Conservation (phyloP, 208 protist species). For the Phytomonas francai region DNA sequence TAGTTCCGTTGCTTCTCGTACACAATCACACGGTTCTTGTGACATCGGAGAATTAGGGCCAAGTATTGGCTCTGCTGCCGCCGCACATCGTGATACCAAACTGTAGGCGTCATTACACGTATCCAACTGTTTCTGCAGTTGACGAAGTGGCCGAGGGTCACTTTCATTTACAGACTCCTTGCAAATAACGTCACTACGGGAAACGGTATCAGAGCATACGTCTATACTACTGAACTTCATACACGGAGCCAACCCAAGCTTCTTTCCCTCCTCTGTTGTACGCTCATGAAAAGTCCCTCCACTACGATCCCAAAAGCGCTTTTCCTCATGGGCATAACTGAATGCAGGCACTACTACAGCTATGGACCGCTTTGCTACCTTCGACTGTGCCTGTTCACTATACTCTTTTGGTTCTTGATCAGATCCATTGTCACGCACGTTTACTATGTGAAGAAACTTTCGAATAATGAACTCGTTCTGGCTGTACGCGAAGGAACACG, state of each 20-base stretch:
- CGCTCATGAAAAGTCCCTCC: neutral
- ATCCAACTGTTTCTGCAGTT: constrained; percentile 21
- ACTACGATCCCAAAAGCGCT: neutral
- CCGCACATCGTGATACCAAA: constrained; percentile 11
- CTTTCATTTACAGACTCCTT: neutral
- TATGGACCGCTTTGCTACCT: neutral
- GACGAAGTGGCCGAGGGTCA: neutral
- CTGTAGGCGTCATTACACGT: constrained; percentile 18
- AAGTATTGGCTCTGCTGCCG: neutral
- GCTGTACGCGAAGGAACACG: constrained; percentile 84
- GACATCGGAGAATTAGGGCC: neutral
- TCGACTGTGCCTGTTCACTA: neutral
- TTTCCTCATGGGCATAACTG: constrained; percentile 17
- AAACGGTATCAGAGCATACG: neutral
- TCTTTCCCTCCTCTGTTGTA: neutral
- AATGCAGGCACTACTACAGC: constrained; percentile 18
- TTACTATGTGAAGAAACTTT: constrained; percentile 37
- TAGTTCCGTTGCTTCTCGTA: neutral
- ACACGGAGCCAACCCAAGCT: constrained; percentile 7
- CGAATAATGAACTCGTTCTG: constrained; percentile 89
- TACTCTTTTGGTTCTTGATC: neutral
- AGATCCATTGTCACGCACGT: constrained; percentile 1
- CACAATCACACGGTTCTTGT: neutral
- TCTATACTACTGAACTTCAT: constrained; percentile 10
- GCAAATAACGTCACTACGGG: neutral